Percentiles rank a stretch among this genome's conserved stretches.
phyloP scores from a whole-genome alignment of 768 basidiomycete species.

The Suillus decipiens region DNA sequence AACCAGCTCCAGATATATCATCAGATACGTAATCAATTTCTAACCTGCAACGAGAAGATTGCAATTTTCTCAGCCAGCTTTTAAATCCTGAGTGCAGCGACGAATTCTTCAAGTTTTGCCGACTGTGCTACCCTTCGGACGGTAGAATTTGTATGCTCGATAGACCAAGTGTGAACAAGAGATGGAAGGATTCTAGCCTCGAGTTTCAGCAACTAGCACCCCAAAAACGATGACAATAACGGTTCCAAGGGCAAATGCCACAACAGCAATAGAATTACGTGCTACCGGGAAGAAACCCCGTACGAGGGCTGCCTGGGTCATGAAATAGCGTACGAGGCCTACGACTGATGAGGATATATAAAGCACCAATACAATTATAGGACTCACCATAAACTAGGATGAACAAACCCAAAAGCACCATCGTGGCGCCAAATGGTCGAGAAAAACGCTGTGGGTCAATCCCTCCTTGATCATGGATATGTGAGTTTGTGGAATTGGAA shows the following conservation, averaged over 20 bases:
- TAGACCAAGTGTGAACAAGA: background rate
- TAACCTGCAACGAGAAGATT: background rate
- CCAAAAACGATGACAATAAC: conserved; percentile 47
- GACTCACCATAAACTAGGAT: conserved; percentile 52
- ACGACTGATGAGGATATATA: background rate
- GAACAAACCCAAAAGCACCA: conserved; percentile 46
- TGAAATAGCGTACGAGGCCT: conserved; percentile 58
- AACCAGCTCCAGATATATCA: background rate
- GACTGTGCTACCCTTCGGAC: background rate
- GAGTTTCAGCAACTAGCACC: conserved; percentile 37
- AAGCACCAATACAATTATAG: background rate
- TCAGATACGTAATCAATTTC: background rate
- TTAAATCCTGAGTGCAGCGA: background rate
- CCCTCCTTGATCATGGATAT: conserved; percentile 3
- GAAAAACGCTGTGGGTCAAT: conserved; percentile 35
- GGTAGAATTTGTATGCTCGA: background rate
- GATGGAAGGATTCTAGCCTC: background rate
- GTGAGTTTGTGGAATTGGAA: conserved; percentile 22
- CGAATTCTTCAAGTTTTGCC: background rate
- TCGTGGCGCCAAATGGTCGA: conserved; percentile 53
- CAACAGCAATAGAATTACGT: conserved; percentile 42
- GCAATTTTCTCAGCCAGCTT: background rate
- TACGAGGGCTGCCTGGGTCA: conserved; percentile 49
- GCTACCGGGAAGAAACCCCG: conserved; percentile 57
- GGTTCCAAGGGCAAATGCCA: conserved; percentile 41